Evolutionary conservation across 768 basidiomycete species (phyloP), one percentile per base, ranked within the genome.

Genomic region (Pleurotus platypus): DNA sequence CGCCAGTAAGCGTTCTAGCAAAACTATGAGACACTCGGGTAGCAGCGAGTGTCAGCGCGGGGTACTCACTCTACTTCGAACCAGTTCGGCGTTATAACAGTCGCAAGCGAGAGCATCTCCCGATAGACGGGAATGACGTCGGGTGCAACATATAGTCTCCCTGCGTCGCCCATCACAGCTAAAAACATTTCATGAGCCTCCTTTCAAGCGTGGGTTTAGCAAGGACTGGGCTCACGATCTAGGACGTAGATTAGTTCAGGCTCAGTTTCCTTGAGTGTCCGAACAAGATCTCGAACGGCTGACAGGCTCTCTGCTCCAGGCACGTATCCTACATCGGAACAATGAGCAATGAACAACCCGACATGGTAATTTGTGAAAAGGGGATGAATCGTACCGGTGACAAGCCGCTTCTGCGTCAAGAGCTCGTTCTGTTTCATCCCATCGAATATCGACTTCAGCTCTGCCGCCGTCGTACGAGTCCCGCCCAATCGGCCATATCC

Each of bases 111-210:
- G 1, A 96, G 76, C 73, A 94, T 82, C 42, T 78, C 73, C 46
- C 86, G 83, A 75, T 99, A 98, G 39, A 92, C 79, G 1, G 94
- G 92, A 58, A 98, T 76, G 7, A 94, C 92, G 59, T 92, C 86
- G 18, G 87, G 77, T 3, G 94, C 83, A 18, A 98, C 94, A 63
- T 99, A 99, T 12, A 99, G 75, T 39, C 76, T 80, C 4, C 93
- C 94, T 11, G 92, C 78, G 70, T 99, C 97, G 4, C 97, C 97
- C 72, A 98, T 84, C 2, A 99, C 97, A 38, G 97, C 94, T 97
- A 63, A 16, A 35, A 42, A 30, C 5, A 11, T 2, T 35, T 3
- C 11, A 35, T 35, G 30, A 35, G 30, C 11, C 8, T 35, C 8
- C 11, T 9, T 35, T 35, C 30, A 3, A 11, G 30, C 30, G 30